These are phyloP conservation scores for Pseudogymnoascus verrucosus DNA, from an alignment of 2,329 filamentous ascomycete species.

Conservation along the genomic window DNA sequence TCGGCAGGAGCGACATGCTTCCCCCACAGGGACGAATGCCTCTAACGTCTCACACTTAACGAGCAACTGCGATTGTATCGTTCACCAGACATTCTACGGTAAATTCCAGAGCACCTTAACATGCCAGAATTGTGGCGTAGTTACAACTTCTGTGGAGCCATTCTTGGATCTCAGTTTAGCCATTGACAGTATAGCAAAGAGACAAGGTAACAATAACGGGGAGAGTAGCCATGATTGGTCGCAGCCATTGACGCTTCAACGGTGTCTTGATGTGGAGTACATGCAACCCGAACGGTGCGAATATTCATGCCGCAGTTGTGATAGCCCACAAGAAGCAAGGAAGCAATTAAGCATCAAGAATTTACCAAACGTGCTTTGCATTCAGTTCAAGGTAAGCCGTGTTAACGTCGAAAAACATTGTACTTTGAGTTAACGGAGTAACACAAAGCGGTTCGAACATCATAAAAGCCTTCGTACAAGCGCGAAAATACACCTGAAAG, in stretches of 20 bases:
- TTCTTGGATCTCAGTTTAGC: constrained; percentile 88
- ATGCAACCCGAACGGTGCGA: constrained; percentile 81
- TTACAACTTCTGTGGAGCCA: constrained; percentile 75
- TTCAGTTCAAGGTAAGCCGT: constrained; percentile 73
- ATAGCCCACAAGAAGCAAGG: constrained; percentile 66
- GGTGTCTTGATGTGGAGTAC: constrained; percentile 79
- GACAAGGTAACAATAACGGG: constrained; percentile 30
- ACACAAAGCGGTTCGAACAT: constrained; percentile 61
- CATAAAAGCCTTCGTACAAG: constrained; percentile 60
- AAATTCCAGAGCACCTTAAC: constrained; percentile 86
- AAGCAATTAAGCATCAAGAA: constrained; percentile 79
- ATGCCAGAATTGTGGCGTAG: constrained; percentile 77
- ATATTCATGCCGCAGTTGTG: constrained; percentile 79
- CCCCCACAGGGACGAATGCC: constrained; percentile 37
- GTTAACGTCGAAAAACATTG: not conserved
- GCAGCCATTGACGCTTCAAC: constrained; percentile 50
- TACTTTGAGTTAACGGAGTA: not conserved
- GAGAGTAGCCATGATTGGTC: constrained; percentile 34
- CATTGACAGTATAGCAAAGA: constrained; percentile 56
- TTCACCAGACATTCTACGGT: constrained; percentile 91
- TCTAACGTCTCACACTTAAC: constrained; percentile 10
- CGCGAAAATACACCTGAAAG: constrained; percentile 79
- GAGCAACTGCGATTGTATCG: constrained; percentile 69
- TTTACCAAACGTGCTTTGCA: constrained; percentile 79
- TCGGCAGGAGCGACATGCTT: constrained; percentile 48